Evolutionary conservation across 306 rosid species (phyloP), one percentile per base, ranked within the genome.

Genomic region (Castanea crenata): DNA sequence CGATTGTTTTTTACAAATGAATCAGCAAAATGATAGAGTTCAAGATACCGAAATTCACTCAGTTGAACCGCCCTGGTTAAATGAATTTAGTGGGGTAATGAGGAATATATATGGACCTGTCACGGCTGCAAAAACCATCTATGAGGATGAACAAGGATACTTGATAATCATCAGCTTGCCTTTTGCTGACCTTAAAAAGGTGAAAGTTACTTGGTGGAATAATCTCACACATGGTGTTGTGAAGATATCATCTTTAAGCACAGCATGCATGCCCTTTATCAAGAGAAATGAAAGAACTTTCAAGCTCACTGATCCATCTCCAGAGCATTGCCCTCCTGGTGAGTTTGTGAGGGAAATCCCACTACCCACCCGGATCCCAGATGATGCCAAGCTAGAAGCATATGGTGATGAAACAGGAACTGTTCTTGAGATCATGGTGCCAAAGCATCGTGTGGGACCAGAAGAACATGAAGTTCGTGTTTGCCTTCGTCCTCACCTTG

Each of bases 391-490:
- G 56, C 79, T 84, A 15, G 78, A 84, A 80, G 87, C 83, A 34
- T 84, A 76, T 59, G 73, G 82, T 34, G 85, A 84, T 8, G 85
- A 74, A 31, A 73, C 85, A 0, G 85, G 79, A n/a, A 76, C 82
- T 3, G 82, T 72, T 25, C 82, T 84, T 20, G 87, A 84, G 82
- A 84, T 84, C 29, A 70, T 84, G 79, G 82, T 84, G 55, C 87
- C 84, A 18, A 83, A 83, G 70, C 86, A 74, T 31, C 86, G 86
- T 0, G 80, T 69, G 25, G 86, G 83, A 23, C 85, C 81, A 15
- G 83, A 83, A 78, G 86, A 83, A 59, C 86, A 83, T 54, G 86
- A 83, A 27, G 86, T 83, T 83, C 86, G 82, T n/a, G 86, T 83
- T 27, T 83, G 86, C 78, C 81, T 79, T 14, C 83, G 81, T 5